Base-by-base conservation (phyloP, 2,329 filamentous ascomycete species). In the Venturia aucupariae region DNA sequence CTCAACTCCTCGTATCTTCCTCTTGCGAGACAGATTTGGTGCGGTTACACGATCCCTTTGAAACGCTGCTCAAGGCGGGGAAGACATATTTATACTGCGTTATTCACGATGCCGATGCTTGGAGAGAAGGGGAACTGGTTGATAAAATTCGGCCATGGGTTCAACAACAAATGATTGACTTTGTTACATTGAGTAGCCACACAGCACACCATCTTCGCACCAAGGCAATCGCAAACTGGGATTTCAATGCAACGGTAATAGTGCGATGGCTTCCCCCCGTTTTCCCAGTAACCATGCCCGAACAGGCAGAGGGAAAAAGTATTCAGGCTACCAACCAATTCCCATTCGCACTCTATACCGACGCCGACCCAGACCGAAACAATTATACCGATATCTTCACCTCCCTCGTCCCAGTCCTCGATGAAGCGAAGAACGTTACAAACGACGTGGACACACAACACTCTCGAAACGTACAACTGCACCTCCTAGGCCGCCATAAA, bases 31-130 rank as follows among this genome's bases (percentile, higher is more conserved):
- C 69, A 10, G 71, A 71, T 46, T 57, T 69, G 19, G 62, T 65
- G 2, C 64, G 64, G n/a, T 66, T 67, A 30, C 32, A 60, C 10
- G 48, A 67, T 6, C 65, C 68, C 19, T 66, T 71, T 39, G 67
- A 64, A 19, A 62, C 51, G 30, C 51, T 72, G 39, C 66, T 72
- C 6, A 64, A 68, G 30, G 64, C 68, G 17, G 65, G 67, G 11
- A 68, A 71, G 38, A 70, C 71, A 3, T 69, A 69, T 42, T 30
- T 72, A n/a, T 70, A 69, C 64, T 72, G 71, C 60, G 67, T 71
- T 13, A 65, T 72, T 19, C 70, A 68, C 35, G 66, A 68, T 13
- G 66, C 70, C 4, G 70, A 72, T 41, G 61, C 67, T 32, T 72
- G 70, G 70, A 66, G 62, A 4, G 64, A 65, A 17, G 62, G 65